Evolutionary conservation across 805 yeast genomes (phyloP).

Genomic region (Starmerella etchellsii): DNA sequence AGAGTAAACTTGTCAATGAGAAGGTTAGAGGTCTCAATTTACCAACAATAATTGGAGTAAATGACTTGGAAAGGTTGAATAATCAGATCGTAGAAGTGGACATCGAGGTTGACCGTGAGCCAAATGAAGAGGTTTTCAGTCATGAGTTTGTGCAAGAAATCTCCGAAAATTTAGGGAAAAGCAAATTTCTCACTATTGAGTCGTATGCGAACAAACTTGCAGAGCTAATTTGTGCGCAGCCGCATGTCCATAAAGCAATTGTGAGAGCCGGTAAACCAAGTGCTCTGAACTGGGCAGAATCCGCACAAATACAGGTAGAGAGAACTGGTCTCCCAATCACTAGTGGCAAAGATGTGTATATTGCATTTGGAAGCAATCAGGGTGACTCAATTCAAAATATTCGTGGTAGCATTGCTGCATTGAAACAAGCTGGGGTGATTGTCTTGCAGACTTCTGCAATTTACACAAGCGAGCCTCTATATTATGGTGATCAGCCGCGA

Average conservation of each 20-base stretch:
- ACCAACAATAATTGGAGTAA: constrained; percentile 80
- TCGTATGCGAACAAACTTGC: constrained; percentile 71
- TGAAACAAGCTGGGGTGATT: constrained; percentile 33
- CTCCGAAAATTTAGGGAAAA: constrained; percentile 50
- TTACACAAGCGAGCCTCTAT: constrained; percentile 90
- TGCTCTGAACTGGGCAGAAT: constrained; percentile 74
- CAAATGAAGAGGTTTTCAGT: constrained; percentile 14
- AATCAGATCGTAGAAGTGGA: constrained; percentile 63
- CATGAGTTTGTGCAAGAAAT: constrained; percentile 25
- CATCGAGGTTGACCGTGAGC: constrained; percentile 32
- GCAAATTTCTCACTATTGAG: constrained; percentile 84
- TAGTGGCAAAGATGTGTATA: constrained; percentile 39
- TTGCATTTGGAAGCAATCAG: constrained; percentile 83
- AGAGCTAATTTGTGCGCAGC: constrained; percentile 33
- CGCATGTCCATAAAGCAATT: constrained; percentile 24
- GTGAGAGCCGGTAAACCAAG: constrained; percentile 75
- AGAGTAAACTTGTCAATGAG: constrained; percentile 15
- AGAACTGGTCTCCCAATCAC: constrained; percentile 36
- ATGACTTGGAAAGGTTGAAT: constrained; percentile 74
- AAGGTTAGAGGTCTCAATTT: constrained; percentile 34
- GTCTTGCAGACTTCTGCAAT: constrained; percentile 59
- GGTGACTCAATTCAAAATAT: constrained; percentile 64
- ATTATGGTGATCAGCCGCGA: constrained; percentile 60
- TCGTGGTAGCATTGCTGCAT: constrained; percentile 37
- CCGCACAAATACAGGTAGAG: constrained; percentile 72